A percentile compares a stretch with the other conserved stretches of the same genome.
These are phyloP conservation scores for Epichloe coenophiala DNA, from an alignment of 2,329 filamentous ascomycete species.

Conservation along the genomic window DNA sequence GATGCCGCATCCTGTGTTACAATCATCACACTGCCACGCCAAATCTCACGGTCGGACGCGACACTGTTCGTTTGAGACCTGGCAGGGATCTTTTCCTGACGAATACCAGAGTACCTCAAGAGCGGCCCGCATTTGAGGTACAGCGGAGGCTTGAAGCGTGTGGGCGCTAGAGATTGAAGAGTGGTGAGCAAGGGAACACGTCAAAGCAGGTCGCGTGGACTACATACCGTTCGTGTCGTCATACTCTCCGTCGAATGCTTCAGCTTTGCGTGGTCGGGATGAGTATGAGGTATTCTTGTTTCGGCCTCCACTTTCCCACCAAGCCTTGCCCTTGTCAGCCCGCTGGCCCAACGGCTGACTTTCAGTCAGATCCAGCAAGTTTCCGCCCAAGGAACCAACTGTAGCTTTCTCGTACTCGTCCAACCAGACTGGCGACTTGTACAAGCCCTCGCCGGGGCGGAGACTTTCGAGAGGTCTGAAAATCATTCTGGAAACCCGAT, in stretches of 20 bases:
- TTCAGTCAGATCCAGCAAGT: conserved; percentile 45
- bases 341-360: conserved; percentile 15
- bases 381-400: conserved; percentile 44
- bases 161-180: conserved; percentile 30
- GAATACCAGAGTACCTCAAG: conserved; percentile 77
- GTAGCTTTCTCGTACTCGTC: conserved; percentile 62
- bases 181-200: neutral
- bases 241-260: conserved; percentile 54
- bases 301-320: conserved; percentile 58
- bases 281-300: conserved; percentile 32
- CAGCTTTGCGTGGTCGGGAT: conserved; percentile 39
- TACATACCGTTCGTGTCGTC: conserved; percentile 46
- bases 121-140: conserved; percentile 85
- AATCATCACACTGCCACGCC: conserved; percentile 92
- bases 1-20: conserved; percentile 78
- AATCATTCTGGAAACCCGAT: conserved; percentile 27
- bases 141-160: conserved; percentile 68
- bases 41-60: conserved; percentile 55
- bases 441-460: conserved; percentile 39
- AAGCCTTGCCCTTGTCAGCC: conserved; percentile 43
- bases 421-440: conserved; percentile 45
- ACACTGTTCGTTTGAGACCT: conserved; percentile 14
- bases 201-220: neutral
- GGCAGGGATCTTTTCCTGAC: conserved; percentile 40
- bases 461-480: conserved; percentile 27